phyloP scores from a whole-genome alignment of 208 protist genomes.

The Acanthamoeba quina region DNA sequence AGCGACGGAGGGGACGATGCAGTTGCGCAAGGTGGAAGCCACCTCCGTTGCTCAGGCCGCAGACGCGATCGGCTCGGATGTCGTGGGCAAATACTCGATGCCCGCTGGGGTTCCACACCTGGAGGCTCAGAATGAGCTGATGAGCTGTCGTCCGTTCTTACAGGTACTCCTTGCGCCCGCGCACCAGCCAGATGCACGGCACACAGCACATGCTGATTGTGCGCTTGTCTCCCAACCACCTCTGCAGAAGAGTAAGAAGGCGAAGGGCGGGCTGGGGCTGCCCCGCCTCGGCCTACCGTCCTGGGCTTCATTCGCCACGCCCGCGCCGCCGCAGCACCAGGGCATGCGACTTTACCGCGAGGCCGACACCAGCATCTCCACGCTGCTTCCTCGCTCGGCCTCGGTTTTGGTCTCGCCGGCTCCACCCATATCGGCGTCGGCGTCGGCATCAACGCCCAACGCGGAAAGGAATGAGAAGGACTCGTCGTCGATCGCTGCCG shows the following conservation, averaged over 20 bases:
- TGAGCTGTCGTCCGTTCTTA: too few species aligned
- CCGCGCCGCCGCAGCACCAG: not conserved
- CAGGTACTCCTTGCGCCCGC: too few species aligned
- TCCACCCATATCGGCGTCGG: too few species aligned
- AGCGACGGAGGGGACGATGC: slow-evolving; percentile 40
- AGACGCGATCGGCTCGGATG: not conserved
- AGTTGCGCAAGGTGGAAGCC: slow-evolving; percentile 13
- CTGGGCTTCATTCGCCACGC: not conserved
- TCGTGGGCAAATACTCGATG: too few species aligned
- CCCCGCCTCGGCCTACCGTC: not conserved
- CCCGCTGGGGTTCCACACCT: too few species aligned
- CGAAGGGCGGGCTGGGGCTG: not conserved
- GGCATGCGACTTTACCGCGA: too few species aligned
- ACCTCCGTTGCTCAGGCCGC: not conserved
- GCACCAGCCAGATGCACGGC: too few species aligned
- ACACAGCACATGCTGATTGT: too few species aligned
- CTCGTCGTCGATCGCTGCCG: not conserved
- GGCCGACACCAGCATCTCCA: too few species aligned
- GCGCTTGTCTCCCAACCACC: too few species aligned
- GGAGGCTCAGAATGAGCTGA: too few species aligned
- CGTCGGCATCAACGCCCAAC: not conserved
- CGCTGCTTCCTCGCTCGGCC: not conserved
- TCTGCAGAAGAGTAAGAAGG: not conserved
- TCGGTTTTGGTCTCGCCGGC: not conserved
- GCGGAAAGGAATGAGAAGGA: not conserved